Conservation (phyloP, 805 yeast species). For the Teunomyces gatunensis region DNA sequence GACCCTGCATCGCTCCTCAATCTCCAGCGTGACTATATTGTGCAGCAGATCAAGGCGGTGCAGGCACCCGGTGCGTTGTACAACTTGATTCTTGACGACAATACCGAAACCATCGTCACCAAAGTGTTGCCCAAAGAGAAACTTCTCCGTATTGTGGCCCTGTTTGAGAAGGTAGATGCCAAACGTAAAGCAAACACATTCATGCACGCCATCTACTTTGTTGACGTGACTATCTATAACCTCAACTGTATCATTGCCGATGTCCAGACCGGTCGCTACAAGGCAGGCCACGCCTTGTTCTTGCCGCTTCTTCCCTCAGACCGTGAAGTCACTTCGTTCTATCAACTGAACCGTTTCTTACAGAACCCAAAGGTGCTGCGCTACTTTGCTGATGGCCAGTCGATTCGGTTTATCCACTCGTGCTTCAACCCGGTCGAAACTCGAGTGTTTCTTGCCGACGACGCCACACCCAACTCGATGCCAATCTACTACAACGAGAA, state of each 20-base stretch:
- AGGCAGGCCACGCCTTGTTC: conserved; percentile 69
- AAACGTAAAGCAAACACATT: conserved; percentile 59
- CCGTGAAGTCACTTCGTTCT: conserved; percentile 16
- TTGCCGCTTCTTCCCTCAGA: conserved; percentile 42
- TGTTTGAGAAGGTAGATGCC: conserved; percentile 63
- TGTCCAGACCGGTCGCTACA: conserved; percentile 68
- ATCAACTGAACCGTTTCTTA: conserved; percentile 22
- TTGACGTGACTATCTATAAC: conserved; percentile 66
- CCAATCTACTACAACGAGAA: conserved; percentile 68
- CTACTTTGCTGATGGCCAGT: conserved; percentile 31
- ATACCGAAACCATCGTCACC: conserved; percentile 47
- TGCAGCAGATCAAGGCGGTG: conserved; percentile 28
- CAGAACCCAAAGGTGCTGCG: conserved; percentile 27
- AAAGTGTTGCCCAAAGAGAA: conserved; percentile 49
- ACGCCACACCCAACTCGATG: conserved; percentile 50
- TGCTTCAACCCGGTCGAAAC: conserved; percentile 65
- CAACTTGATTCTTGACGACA: conserved; percentile 53
- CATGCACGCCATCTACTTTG: conserved; percentile 76
- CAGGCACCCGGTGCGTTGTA: conserved; percentile 31
- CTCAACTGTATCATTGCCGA: conserved; percentile 80
- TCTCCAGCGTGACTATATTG: conserved; percentile 29
- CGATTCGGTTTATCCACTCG: conserved; percentile 27
- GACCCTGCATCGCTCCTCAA: conserved; percentile 28
- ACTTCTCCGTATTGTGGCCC: conserved; percentile 54
- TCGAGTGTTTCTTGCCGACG: conserved; percentile 67